Percentiles rank a stretch among this genome's conserved stretches.
These are phyloP conservation scores for Tulasnella sp. DNA, from an alignment of 768 basidiomycete species.

Conservation along the genomic window DNA sequence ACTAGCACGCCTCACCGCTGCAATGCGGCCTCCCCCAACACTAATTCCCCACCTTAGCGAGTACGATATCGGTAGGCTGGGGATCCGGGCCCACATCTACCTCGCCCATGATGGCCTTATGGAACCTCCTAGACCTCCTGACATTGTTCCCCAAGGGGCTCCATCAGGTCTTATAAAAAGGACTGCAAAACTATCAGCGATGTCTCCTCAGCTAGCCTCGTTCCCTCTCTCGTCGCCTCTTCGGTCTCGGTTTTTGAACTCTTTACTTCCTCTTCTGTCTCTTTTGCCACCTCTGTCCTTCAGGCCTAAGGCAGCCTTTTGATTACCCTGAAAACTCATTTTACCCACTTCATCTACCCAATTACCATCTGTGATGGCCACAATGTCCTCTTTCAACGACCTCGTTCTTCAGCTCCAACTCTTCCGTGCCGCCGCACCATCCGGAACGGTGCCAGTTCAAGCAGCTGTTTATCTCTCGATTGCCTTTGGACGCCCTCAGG, in stretches of 20 bases:
- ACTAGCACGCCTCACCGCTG: slow-evolving; percentile 12
- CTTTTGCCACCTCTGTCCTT: slow-evolving; percentile 3
- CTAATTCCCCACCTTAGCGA: not conserved
- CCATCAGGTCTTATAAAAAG: slow-evolving; percentile 2
- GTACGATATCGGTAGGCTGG: not conserved
- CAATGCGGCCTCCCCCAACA: not conserved
- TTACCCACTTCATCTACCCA: not conserved
- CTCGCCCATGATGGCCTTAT: not conserved
- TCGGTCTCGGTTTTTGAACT: not conserved
- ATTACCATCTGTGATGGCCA: not conserved
- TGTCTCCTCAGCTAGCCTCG: not conserved
- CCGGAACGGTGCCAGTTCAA: slow-evolving; percentile 22
- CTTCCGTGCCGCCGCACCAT: slow-evolving; percentile 10
- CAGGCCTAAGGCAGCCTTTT: not conserved
- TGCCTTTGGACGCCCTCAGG: slow-evolving; percentile 10
- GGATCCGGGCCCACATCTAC: not conserved
- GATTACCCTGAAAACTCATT: not conserved
- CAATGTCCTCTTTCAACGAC: slow-evolving; percentile 21
- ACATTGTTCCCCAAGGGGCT: not conserved
- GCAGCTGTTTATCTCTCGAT: slow-evolving; percentile 22
- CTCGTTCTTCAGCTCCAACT: slow-evolving; percentile 25
- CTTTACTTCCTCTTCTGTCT: not conserved
- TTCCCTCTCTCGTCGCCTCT: slow-evolving; percentile 1
- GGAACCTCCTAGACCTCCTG: not conserved
- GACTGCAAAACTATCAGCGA: not conserved